phyloP scores from a whole-genome alignment of 805 yeast genomes.

The Cyberlindnera meyerae region DNA sequence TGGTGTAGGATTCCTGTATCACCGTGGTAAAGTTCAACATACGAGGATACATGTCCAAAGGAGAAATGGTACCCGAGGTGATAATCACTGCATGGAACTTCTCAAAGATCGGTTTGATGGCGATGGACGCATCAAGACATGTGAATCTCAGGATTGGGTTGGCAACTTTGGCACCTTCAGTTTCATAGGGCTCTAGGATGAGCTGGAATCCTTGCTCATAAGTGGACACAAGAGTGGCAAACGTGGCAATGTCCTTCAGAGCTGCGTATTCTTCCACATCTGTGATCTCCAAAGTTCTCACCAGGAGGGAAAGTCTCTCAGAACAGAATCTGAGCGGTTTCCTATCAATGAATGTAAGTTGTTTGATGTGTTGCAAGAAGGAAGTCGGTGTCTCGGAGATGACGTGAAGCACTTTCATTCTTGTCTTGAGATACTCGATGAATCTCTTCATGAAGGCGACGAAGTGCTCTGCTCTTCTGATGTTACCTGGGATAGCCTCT shows the following conservation, averaged over 20 bases:
- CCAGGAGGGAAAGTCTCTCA: conserved; percentile 82
- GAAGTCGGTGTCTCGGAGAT: conserved; percentile 97
- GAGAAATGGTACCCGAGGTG: conserved; percentile 97
- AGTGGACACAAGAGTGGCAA: conserved; percentile 93
- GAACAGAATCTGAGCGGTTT: conserved; percentile 92
- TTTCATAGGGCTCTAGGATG: conserved; percentile 92
- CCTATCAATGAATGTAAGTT: conserved; percentile 84
- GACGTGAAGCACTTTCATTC: conserved; percentile 97
- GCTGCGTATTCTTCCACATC: conserved; percentile 92
- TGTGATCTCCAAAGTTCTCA: conserved; percentile 79
- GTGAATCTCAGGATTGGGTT: conserved; percentile 92
- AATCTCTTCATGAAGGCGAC: conserved; percentile 88
- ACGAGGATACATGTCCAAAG: conserved; percentile 96
- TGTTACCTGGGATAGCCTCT: conserved; percentile 97
- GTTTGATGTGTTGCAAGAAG: conserved; percentile 88
- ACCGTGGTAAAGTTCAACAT: conserved; percentile 94
- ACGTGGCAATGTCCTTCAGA: conserved; percentile 90
- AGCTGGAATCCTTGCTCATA: conserved; percentile 90
- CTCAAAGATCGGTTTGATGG: conserved; percentile 95
- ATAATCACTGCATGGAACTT: conserved; percentile 87
- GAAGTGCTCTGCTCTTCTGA: conserved; percentile 94
- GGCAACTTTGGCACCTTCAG: conserved; percentile 91
- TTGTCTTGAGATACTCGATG: conserved; percentile 88
- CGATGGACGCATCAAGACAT: conserved; percentile 96
- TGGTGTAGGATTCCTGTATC: conserved; percentile 88